Evolutionary conservation across 2,329 filamentous ascomycete genomes (phyloP).

Genomic region (Coleophoma cylindrospora): DNA sequence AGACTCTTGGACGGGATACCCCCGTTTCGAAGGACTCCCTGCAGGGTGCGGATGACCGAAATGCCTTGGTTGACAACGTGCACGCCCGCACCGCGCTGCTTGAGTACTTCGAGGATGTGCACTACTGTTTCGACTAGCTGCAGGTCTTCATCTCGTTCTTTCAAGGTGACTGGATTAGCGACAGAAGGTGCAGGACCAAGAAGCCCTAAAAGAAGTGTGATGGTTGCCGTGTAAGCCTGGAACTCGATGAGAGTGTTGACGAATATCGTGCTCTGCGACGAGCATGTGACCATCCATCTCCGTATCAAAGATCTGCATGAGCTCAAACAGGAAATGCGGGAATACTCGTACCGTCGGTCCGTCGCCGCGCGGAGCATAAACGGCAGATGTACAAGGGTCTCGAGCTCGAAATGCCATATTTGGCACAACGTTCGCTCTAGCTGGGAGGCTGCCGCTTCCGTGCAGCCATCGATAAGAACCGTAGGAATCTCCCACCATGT

Average conservation of each 20-base stretch:
- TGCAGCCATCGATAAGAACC: neutral
- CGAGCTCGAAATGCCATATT: conserved; percentile 24
- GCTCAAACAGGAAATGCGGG: conserved; percentile 23
- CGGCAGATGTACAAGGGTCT: conserved; percentile 22
- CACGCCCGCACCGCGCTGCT: too few species aligned
- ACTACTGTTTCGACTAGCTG: too few species aligned
- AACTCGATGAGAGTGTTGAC: too few species aligned
- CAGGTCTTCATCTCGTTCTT: too few species aligned
- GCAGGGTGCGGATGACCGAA: conserved; percentile 22
- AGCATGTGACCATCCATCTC: conserved; percentile 18
- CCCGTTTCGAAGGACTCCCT: conserved; percentile 12
- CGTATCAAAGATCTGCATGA: conserved; percentile 21
- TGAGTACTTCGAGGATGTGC: too few species aligned
- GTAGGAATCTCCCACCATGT: neutral
- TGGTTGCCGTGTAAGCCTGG: too few species aligned
- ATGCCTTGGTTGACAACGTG: conserved; percentile 22
- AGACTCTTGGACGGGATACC: conserved; percentile 14
- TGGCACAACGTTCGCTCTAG: conserved; percentile 22
- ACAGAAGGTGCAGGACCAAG: too few species aligned
- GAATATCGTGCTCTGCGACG: conserved; percentile 12
- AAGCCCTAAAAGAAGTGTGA: too few species aligned
- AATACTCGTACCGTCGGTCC: conserved; percentile 25
- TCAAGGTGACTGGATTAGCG: too few species aligned
- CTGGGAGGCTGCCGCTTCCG: neutral
- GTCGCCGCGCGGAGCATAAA: conserved; percentile 23